Evolutionary conservation across 139 green algal species (phyloP).

Genomic region (Pseudopediastrum boryanum): DNA sequence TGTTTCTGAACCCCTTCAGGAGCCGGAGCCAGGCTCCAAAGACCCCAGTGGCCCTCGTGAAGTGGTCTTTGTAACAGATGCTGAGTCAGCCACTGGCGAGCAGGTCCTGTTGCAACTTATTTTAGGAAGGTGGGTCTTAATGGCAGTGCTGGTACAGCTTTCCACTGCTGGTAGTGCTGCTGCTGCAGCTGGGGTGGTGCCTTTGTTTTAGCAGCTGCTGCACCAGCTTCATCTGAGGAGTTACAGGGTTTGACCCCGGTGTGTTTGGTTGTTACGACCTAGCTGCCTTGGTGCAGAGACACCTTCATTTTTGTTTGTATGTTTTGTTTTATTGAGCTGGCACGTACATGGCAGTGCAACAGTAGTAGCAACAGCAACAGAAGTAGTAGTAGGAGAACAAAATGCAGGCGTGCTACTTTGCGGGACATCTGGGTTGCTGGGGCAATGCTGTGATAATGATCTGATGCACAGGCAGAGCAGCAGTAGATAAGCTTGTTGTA

Average conservation of each 20-base stretch:
- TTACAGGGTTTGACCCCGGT: not conserved
- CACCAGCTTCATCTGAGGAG: not conserved
- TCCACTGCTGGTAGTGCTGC: not conserved
- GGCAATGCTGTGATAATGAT: too few relatives aligned
- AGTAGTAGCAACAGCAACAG: too few relatives aligned
- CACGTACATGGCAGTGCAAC: too few relatives aligned
- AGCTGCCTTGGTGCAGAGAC: not conserved
- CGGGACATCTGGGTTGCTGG: too few relatives aligned
- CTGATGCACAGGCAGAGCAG: too few relatives aligned
- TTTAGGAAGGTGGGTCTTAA: constrained; percentile 54
- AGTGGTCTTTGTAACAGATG: constrained; percentile 67
- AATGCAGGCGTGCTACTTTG: too few relatives aligned
- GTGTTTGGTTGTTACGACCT: not conserved
- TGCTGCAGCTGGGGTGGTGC: not conserved
- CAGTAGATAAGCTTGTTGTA: too few relatives aligned
- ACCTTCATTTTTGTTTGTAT: not conserved
- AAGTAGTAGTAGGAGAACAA: too few relatives aligned
- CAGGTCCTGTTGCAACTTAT: constrained; percentile 75
- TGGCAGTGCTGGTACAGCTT: not conserved
- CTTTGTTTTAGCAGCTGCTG: not conserved
- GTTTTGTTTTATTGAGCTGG: too few relatives aligned
- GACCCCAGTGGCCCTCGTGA: constrained; percentile 9
- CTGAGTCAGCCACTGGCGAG: constrained; percentile 60
- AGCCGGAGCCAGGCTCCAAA: constrained; percentile 31
- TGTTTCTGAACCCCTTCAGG: constrained; percentile 30